Percentiles rank a stretch among this genome's conserved stretches.
phyloP scores from a whole-genome alignment of 2,329 filamentous ascomycete species.

The Ambrosiella beaveri region DNA sequence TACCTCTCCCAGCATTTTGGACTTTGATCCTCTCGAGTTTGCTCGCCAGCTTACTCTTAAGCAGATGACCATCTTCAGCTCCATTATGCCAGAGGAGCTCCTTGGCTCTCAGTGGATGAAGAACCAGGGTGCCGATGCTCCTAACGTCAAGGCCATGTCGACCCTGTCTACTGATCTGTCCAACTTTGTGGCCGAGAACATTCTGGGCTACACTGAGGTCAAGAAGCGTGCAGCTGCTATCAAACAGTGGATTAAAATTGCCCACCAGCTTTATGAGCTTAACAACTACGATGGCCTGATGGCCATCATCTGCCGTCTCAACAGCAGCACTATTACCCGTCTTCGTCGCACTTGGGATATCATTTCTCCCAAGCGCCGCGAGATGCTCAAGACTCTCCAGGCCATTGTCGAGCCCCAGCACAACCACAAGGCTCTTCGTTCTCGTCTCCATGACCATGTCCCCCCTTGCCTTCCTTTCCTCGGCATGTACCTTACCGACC shows the following conservation, averaged over 20 bases:
- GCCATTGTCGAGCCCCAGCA: constrained; percentile 75
- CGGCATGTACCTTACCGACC: constrained; percentile 87
- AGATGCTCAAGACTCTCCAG: constrained; percentile 60
- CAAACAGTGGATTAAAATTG: constrained; percentile 97
- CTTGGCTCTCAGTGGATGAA: constrained; percentile 90
- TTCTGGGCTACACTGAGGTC: constrained; percentile 70
- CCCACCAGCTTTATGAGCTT: constrained; percentile 66
- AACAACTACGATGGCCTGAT: constrained; percentile 95
- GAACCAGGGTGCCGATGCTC: constrained; percentile 58
- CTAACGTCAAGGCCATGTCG: constrained; percentile 89
- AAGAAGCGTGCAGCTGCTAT: constrained; percentile 83
- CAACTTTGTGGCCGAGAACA: constrained; percentile 83
- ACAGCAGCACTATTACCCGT: constrained; percentile 77
- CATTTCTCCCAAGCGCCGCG: constrained; percentile 68
- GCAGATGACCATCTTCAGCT: constrained; percentile 79
- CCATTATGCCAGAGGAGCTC: constrained; percentile 81
- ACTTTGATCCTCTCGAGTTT: constrained; percentile 81
- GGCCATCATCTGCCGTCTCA: constrained; percentile 89
- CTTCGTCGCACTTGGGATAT: constrained; percentile 84
- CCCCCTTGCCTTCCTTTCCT: constrained; percentile 90
- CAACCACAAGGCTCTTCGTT: constrained; percentile 77
- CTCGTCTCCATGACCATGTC: constrained; percentile 67
- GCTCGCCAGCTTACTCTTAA: constrained; percentile 86
- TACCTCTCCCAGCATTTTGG: constrained; percentile 55
- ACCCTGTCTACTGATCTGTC: constrained; percentile 81